These are phyloP conservation scores for Eucalyptus marginata DNA, from an alignment of 345 rosid genomes.

Conservation along the genomic window DNA sequence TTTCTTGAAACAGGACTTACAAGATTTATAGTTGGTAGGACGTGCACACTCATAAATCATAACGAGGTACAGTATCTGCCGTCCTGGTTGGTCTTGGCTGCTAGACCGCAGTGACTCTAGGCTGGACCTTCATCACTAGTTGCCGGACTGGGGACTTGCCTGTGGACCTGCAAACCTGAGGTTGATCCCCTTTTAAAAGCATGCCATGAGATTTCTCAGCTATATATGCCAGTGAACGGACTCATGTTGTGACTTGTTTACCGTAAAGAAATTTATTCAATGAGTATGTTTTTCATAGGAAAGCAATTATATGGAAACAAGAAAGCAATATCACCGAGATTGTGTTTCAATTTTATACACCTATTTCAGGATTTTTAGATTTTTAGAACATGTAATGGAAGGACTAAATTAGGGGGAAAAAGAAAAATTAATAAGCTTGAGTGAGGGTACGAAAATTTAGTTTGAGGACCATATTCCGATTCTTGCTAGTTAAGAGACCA, in stretches of 20 bases:
- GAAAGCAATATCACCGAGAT: not conserved
- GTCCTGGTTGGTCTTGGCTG: not conserved
- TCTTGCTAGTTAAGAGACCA: not conserved
- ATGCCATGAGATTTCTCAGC: not conserved
- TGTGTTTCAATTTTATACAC: not conserved
- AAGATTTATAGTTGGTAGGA: not conserved
- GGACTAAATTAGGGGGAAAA: not conserved
- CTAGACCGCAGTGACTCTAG: not conserved
- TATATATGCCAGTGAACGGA: not conserved
- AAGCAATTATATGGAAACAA: not conserved
- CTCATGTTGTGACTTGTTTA: not conserved
- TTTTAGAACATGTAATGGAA: not conserved
- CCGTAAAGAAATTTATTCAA: not conserved
- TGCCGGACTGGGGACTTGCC: not conserved
- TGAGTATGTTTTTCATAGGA: not conserved
- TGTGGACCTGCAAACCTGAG: not conserved
- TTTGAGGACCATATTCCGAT: not conserved
- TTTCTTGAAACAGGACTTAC: not conserved
- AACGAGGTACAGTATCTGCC: not conserved
- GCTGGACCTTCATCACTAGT: not conserved
- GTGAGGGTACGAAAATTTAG: not conserved
- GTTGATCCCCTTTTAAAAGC: not conserved
- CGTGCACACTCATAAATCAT: not conserved
- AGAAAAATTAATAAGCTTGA: not conserved
- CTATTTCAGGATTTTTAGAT: not conserved